These are phyloP conservation scores for Colletotrichum spaethianum DNA, from an alignment of 2,329 filamentous ascomycete species.

Conservation along the genomic window DNA sequence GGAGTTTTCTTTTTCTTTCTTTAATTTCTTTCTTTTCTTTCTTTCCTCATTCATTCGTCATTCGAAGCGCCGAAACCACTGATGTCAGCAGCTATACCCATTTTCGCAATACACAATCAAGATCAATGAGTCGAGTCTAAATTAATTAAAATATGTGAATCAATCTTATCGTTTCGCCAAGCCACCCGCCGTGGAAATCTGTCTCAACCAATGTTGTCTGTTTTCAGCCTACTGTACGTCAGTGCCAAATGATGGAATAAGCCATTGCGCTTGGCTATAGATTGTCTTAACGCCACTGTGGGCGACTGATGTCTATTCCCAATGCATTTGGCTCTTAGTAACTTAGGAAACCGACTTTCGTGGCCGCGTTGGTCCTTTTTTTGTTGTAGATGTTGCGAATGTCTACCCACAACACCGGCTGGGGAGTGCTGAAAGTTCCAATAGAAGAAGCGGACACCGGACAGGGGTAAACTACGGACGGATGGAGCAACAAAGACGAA, in stretches of 20 bases:
- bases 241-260: background rate
- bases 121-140: background rate
- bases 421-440: background rate
- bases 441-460: background rate
- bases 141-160: slow-evolving; percentile 1
- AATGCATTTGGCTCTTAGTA: background rate
- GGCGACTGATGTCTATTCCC: background rate
- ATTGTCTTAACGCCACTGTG: slow-evolving; percentile 8
- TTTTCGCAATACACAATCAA: too few species aligned
- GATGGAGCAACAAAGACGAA: too few species aligned
- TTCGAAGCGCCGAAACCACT: rapidly evolving
- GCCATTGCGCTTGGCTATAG: background rate
- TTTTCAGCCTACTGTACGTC: background rate
- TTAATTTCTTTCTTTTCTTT: too few species aligned
- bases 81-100: too few species aligned
- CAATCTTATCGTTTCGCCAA: slow-evolving; percentile 23
- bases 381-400: background rate
- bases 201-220: slow-evolving; percentile 2
- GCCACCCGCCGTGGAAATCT: slow-evolving; percentile 5
- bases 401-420: too few species aligned
- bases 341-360: background rate
- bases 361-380: background rate
- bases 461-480: too few species aligned
- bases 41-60: too few species aligned
- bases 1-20: background rate